Evolutionary conservation across 2,329 filamentous ascomycete genomes (phyloP).

Genomic region (Epichloe aotearoae): DNA sequence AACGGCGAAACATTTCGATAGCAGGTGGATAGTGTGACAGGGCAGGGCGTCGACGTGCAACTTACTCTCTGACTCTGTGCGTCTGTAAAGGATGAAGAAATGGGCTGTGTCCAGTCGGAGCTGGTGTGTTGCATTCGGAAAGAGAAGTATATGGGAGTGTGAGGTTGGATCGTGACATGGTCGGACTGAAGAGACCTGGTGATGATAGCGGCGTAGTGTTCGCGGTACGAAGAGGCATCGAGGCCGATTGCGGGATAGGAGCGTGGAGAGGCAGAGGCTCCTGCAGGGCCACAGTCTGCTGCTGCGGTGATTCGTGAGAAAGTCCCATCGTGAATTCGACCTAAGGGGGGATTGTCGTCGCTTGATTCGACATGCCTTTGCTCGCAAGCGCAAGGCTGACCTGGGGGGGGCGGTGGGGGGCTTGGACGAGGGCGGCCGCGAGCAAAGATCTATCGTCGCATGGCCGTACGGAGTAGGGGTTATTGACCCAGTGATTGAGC

Average conservation of each 20-base stretch:
- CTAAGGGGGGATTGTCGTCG: neutral
- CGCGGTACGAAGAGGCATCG: conserved; percentile 33
- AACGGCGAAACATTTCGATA: neutral
- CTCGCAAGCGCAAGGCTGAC: conserved; percentile 4
- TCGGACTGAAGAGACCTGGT: conserved; percentile 47
- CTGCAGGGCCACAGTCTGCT: neutral
- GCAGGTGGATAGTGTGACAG: neutral
- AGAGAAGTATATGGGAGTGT: conserved; percentile 26
- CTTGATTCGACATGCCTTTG: conserved; percentile 9
- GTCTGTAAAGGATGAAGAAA: conserved; percentile 59
- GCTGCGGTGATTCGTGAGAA: conserved; percentile 5
- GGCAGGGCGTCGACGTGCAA: conserved; percentile 10
- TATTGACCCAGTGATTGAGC: neutral
- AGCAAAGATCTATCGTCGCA: conserved; percentile 8
- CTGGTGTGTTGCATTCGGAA: conserved; percentile 42
- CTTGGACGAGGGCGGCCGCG: conserved; percentile 2
- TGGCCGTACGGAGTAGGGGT: neutral
- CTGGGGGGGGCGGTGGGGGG: neutral
- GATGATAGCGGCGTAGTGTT: conserved; percentile 47
- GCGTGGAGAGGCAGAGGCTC: conserved; percentile 15
- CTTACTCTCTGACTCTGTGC: conserved; percentile 65
- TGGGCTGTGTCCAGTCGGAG: conserved; percentile 37
- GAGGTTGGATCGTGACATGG: conserved; percentile 27
- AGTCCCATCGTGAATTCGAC: conserved; percentile 8
- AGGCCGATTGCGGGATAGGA: conserved; percentile 22